Evolutionary conservation across 1,139 yeast genomes (phyloP).

Genomic region (Geotrichum macrosporum): DNA sequence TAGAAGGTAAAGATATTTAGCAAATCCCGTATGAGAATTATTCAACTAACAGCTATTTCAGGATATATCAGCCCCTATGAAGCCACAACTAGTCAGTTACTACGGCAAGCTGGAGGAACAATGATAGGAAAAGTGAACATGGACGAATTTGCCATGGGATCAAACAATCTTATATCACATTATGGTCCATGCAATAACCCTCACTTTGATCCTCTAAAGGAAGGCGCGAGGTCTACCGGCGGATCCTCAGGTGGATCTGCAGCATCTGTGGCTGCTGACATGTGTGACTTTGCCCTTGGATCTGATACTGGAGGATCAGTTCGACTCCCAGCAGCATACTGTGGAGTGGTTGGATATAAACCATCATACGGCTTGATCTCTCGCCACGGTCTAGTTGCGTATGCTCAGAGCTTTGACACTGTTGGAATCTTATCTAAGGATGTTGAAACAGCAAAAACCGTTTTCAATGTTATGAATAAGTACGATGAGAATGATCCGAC

Average conservation of each 20-base stretch:
- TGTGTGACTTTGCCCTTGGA: conserved; percentile 71
- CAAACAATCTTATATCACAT: conserved; percentile 47
- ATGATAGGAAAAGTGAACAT: conserved; percentile 83
- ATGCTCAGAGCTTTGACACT: conserved; percentile 92
- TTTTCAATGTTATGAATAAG: conserved; percentile 53
- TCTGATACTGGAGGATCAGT: conserved; percentile 98
- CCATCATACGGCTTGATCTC: conserved; percentile 91
- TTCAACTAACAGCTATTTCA: conserved; percentile 8
- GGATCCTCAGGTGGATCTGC: conserved; percentile 98
- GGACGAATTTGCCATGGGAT: conserved; percentile 98
- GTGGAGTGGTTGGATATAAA: conserved; percentile 80
- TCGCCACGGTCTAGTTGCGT: conserved; percentile 86
- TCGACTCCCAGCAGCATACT: conserved; percentile 83
- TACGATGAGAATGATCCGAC: conserved; percentile 81
- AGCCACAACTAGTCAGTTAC: conserved; percentile 62
- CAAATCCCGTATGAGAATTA: not conserved
- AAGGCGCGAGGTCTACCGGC: conserved; percentile 54
- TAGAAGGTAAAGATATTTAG: conserved; percentile 39
- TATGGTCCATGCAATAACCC: conserved; percentile 78
- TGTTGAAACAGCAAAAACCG: conserved; percentile 44
- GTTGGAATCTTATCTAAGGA: conserved; percentile 73
- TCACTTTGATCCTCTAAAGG: conserved; percentile 30
- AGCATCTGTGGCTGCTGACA: conserved; percentile 72
- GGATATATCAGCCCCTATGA: conserved; percentile 71
- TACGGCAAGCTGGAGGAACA: conserved; percentile 50